Conservation (phyloP, 2,329 filamentous ascomycete genomes). For the Aspergillus cejpii region DNA sequence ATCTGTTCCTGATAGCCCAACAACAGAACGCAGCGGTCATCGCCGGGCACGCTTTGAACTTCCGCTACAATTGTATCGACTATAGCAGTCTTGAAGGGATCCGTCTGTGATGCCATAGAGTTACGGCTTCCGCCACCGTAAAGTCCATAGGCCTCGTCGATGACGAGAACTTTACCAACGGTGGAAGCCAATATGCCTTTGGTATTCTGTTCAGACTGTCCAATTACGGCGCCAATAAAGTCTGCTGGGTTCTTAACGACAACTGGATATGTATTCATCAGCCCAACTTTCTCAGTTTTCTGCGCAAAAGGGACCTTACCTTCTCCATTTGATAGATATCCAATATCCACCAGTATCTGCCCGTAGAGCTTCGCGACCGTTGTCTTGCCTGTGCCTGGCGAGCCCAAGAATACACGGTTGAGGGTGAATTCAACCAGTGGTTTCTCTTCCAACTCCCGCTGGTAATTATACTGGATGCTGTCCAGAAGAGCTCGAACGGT, state of each 20-base stretch:
- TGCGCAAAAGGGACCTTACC: slow-evolving; percentile 37
- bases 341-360: slow-evolving; percentile 59
- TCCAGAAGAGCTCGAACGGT: slow-evolving; percentile 55
- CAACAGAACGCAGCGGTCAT: slow-evolving; percentile 65
- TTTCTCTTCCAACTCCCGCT: slow-evolving; percentile 58
- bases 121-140: slow-evolving; percentile 33
- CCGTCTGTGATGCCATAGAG: slow-evolving; percentile 29
- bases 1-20: slow-evolving; percentile 65
- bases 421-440: slow-evolving; percentile 54
- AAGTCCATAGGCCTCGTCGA: slow-evolving; percentile 72
- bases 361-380: slow-evolving; percentile 69
- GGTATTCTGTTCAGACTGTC: slow-evolving; percentile 63
- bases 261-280: slow-evolving; percentile 43
- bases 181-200: slow-evolving; percentile 63
- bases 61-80: slow-evolving; percentile 69
- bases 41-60: slow-evolving; percentile 61
- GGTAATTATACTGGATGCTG: slow-evolving; percentile 57
- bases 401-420: slow-evolving; percentile 64
- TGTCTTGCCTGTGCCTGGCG: slow-evolving; percentile 70
- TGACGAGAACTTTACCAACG: slow-evolving; percentile 67
- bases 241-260: slow-evolving; percentile 66
- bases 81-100: slow-evolving; percentile 56
- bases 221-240: slow-evolving; percentile 59
- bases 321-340: slow-evolving; percentile 61
- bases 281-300: background rate